These are phyloP conservation scores for Byssothecium circinans DNA, from an alignment of 2,329 filamentous ascomycete genomes.

Conservation along the genomic window DNA sequence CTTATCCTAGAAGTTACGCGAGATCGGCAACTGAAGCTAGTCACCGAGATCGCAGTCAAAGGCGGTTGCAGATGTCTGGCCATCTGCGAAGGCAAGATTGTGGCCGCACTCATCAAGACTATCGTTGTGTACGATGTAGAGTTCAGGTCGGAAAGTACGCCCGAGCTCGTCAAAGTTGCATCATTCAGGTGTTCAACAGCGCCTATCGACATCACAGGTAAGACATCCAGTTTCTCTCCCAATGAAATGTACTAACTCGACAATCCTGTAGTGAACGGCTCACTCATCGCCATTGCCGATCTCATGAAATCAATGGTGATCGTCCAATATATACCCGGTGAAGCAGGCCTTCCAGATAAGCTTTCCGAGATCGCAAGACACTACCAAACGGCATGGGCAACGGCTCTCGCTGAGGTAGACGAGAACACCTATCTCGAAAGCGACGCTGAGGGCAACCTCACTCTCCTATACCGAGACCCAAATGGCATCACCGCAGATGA, in stretches of 20 bases:
- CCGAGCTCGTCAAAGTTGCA: constrained; percentile 67
- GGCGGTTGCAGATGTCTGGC: constrained; percentile 80
- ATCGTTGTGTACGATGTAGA: constrained; percentile 62
- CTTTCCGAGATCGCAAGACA: constrained; percentile 78
- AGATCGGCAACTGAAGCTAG: constrained; percentile 70
- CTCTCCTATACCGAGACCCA: constrained; percentile 74
- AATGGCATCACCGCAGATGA: constrained; percentile 76
- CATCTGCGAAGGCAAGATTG: constrained; percentile 71
- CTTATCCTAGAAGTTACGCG: constrained; percentile 80
- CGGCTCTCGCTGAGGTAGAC: constrained; percentile 72
- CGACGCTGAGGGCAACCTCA: constrained; percentile 84
- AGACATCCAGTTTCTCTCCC: background rate
- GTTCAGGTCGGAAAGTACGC: constrained; percentile 56
- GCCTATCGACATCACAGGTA: constrained; percentile 72
- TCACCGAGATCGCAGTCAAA: constrained; percentile 70
- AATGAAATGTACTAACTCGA: background rate
- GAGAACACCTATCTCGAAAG: constrained; percentile 77
- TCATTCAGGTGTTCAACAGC: constrained; percentile 81
- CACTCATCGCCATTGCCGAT: constrained; percentile 81
- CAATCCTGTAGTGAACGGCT: constrained; percentile 58
- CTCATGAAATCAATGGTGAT: constrained; percentile 90
- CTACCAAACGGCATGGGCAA: constrained; percentile 79
- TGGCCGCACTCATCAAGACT: constrained; percentile 88
- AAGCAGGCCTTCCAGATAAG: constrained; percentile 60
- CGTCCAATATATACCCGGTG: constrained; percentile 67